Percentiles rank a stretch among this genome's conserved stretches.
Evolutionary conservation across 805 yeast species (phyloP).

Genomic region (Saturnispora zaruensis): DNA sequence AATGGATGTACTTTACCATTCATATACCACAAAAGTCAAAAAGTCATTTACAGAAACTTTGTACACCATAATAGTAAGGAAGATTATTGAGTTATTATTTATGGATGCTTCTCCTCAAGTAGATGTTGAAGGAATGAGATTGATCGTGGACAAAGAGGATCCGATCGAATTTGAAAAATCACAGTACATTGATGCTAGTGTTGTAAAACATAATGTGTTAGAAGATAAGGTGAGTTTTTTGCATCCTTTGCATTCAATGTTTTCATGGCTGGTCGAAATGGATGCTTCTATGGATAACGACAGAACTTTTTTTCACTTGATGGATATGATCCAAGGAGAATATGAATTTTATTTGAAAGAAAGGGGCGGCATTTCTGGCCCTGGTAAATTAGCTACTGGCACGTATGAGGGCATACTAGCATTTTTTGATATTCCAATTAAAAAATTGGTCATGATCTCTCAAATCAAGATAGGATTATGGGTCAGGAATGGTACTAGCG

Average conservation of each 20-base stretch:
- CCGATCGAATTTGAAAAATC: slow-evolving; percentile 15
- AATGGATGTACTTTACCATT: slow-evolving; percentile 15
- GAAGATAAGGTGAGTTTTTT: slow-evolving; percentile 53
- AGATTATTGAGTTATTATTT: slow-evolving; percentile 14
- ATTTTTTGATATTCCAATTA: slow-evolving; percentile 64
- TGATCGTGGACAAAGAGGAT: slow-evolving; percentile 20
- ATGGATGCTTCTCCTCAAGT: slow-evolving; percentile 9
- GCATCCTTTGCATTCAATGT: slow-evolving; percentile 71
- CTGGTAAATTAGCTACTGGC: slow-evolving; percentile 1
- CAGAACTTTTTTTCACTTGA: slow-evolving; percentile 9
- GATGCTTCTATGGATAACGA: slow-evolving; percentile 22
- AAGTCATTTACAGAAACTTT: slow-evolving; percentile 16
- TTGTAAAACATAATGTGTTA: slow-evolving; percentile 36
- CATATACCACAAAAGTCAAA: slow-evolving; percentile 12
- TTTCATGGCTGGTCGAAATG: slow-evolving; percentile 63
- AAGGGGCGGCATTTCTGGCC: not conserved
- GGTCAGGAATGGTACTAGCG: slow-evolving; percentile 89
- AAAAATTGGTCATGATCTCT: slow-evolving; percentile 67
- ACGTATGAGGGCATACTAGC: slow-evolving; percentile 20
- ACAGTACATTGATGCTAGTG: slow-evolving; percentile 17
- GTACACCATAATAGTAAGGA: slow-evolving; percentile 12
- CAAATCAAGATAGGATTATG: slow-evolving; percentile 86
- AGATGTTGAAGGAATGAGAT: slow-evolving; percentile 5
- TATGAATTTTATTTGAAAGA: slow-evolving; percentile 13
- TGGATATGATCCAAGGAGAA: slow-evolving; percentile 16